Evolutionary conservation across 2,329 filamentous ascomycete species (phyloP).

Genomic region (Esteya vermicola): DNA sequence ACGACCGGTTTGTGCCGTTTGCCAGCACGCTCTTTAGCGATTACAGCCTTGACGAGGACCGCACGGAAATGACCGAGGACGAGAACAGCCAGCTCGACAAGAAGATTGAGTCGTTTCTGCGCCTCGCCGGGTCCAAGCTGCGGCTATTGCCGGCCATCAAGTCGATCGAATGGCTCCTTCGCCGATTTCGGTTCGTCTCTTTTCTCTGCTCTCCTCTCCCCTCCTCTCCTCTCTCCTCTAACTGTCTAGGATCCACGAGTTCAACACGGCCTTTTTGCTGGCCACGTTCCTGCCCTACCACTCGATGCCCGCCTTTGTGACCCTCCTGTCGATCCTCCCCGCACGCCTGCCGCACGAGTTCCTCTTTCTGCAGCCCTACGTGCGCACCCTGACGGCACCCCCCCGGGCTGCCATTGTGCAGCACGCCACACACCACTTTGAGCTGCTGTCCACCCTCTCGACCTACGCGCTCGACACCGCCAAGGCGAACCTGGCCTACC

Average conservation of each 20-base stretch:
- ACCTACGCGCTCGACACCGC: constrained; percentile 64
- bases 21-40: constrained; percentile 76
- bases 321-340: constrained; percentile 76
- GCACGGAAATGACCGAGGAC: constrained; percentile 63
- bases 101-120: constrained; percentile 70
- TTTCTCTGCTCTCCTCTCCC: no score
- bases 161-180: constrained; percentile 85
- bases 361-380: constrained; percentile 76
- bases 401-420: constrained; percentile 74
- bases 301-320: constrained; percentile 68
- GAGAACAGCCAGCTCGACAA: constrained; percentile 73
- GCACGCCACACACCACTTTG: constrained; percentile 63
- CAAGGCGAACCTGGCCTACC: constrained; percentile 56
- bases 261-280: constrained; percentile 66
- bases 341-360: constrained; percentile 59
- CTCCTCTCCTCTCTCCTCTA: no score
- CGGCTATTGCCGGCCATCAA: constrained; percentile 80
- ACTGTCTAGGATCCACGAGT: constrained; percentile 62
- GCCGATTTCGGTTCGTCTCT: constrained; percentile 60
- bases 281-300: constrained; percentile 91
- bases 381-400: constrained; percentile 59
- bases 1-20: constrained; percentile 64
- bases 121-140: constrained; percentile 60
- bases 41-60: constrained; percentile 80
- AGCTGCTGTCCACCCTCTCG: constrained; percentile 65